Evolutionary conservation across 257 asterid genomes (phyloP).

Genomic region (Gentiana dahurica): DNA sequence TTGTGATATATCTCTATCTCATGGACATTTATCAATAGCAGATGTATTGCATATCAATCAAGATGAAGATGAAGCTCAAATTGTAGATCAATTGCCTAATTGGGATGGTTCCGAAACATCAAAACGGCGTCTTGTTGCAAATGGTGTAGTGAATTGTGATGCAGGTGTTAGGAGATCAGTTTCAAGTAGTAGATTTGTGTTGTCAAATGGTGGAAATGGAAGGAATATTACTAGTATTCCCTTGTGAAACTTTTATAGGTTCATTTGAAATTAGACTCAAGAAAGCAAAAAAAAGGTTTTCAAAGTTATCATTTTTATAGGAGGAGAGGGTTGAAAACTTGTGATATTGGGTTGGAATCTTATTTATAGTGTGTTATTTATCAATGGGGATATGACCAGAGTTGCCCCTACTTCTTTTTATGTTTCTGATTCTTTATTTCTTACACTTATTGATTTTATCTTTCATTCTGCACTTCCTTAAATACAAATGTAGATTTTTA

Average conservation of each 20-base stretch:
- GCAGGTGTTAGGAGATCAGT: constrained; percentile 27
- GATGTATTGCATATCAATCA: constrained; percentile 20
- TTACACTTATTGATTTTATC: too few relatives aligned
- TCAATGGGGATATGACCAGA: too few relatives aligned
- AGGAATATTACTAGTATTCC: constrained; percentile 21
- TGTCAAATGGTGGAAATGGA: constrained; percentile 23
- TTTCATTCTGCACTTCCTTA: too few relatives aligned
- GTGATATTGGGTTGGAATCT: too few relatives aligned
- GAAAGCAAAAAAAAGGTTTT: too few relatives aligned
- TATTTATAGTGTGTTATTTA: too few relatives aligned
- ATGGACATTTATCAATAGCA: constrained; percentile 21
- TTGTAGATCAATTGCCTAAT: background rate
- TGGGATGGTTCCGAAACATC: constrained; percentile 20
- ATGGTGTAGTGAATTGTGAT: constrained; percentile 9
- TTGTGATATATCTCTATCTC: background rate
- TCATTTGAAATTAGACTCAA: too few relatives aligned
- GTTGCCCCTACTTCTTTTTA: too few relatives aligned
- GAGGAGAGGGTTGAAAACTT: too few relatives aligned
- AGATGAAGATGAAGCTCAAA: constrained; percentile 9
- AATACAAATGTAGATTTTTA: too few relatives aligned
- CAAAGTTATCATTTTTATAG: too few relatives aligned
- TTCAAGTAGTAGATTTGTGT: constrained; percentile 35
- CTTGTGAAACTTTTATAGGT: constrained; percentile 13
- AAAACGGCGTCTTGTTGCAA: constrained; percentile 2
- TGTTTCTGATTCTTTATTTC: too few relatives aligned